phyloP scores from a whole-genome alignment of 2,329 filamentous ascomycete genomes.

The Claviceps humidiphila region DNA sequence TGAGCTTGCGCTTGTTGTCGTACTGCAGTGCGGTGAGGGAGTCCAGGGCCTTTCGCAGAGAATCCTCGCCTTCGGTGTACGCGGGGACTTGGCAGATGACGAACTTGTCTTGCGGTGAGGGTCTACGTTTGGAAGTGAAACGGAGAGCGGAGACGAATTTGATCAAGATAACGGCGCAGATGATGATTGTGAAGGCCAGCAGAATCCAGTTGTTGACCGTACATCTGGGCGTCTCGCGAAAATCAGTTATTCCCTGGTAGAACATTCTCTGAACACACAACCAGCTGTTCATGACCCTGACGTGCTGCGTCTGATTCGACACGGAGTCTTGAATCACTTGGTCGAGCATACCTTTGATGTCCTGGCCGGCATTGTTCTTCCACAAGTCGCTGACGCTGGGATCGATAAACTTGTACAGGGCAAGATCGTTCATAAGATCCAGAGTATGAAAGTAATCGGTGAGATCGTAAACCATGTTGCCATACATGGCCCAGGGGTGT shows the following conservation, averaged over 20 bases:
- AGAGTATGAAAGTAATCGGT: slow-evolving; percentile 82
- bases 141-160: slow-evolving; percentile 93
- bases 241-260: slow-evolving; percentile 73
- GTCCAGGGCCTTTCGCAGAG: slow-evolving; percentile 80
- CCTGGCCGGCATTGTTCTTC: slow-evolving; percentile 61
- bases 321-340: slow-evolving; percentile 32
- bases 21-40: slow-evolving; percentile 90
- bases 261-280: slow-evolving; percentile 76
- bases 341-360: slow-evolving; percentile 59
- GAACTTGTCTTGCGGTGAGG: slow-evolving; percentile 90
- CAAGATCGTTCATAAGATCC: slow-evolving; percentile 38
- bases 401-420: slow-evolving; percentile 60
- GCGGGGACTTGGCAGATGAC: slow-evolving; percentile 97
- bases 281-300: slow-evolving; percentile 49
- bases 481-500: slow-evolving; percentile 69
- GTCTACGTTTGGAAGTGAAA: slow-evolving; percentile 81
- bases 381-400: slow-evolving; percentile 52
- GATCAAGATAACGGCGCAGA: slow-evolving; percentile 65
- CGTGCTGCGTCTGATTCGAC: slow-evolving; percentile 36
- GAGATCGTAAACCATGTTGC: slow-evolving; percentile 70
- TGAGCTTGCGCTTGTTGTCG: slow-evolving; percentile 95
- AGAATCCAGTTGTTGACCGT: slow-evolving; percentile 86
- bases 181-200: slow-evolving; percentile 70
- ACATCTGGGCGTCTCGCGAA: slow-evolving; percentile 63
- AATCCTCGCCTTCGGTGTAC: slow-evolving; percentile 96